A percentile compares a stretch with the other conserved stretches of the same genome.
Conservation (phyloP, 2,329 filamentous ascomycete genomes). For the Nectriaceae sp. region DNA sequence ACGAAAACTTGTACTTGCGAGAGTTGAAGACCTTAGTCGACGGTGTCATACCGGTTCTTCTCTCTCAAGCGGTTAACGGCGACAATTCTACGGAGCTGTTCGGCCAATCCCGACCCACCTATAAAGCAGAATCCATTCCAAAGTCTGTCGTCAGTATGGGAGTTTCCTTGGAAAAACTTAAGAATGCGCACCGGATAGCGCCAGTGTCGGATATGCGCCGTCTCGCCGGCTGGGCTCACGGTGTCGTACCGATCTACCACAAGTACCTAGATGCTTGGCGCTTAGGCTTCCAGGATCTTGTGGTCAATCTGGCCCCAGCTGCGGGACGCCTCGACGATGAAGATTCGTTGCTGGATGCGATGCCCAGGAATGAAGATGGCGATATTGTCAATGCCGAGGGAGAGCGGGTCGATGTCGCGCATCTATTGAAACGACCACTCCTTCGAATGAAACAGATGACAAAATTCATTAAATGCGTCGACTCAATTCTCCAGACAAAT, state of each 20-base stretch:
- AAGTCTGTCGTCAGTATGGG: constrained; percentile 95
- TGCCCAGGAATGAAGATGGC: constrained; percentile 64
- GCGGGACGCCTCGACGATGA: constrained; percentile 55
- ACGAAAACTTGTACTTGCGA: constrained; percentile 85
- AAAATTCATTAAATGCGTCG: constrained; percentile 75
- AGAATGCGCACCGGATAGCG: constrained; percentile 76
- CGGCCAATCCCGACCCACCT: constrained; percentile 52
- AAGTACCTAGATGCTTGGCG: constrained; percentile 89
- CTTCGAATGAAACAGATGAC: constrained; percentile 85
- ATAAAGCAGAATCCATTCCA: constrained; percentile 64
- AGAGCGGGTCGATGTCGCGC: constrained; percentile 91
- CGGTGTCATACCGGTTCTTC: constrained; percentile 88
- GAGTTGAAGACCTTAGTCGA: constrained; percentile 93
- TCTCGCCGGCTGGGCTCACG: constrained; percentile 80
- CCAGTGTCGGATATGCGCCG: constrained; percentile 71
- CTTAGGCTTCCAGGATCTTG: constrained; percentile 89
- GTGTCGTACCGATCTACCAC: constrained; percentile 75
- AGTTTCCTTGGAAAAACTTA: constrained; percentile 81
- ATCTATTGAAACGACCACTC: constrained; percentile 85
- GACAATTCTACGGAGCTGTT: constrained; percentile 69
- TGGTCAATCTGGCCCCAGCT: constrained; percentile 86
- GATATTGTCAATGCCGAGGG: constrained; percentile 73
- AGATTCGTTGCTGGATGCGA: constrained; percentile 59
- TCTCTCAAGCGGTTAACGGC: constrained; percentile 80
- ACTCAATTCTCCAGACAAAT: constrained; percentile 54